Conservation (phyloP, 306 rosid species). For the Prunus padus region DNA sequence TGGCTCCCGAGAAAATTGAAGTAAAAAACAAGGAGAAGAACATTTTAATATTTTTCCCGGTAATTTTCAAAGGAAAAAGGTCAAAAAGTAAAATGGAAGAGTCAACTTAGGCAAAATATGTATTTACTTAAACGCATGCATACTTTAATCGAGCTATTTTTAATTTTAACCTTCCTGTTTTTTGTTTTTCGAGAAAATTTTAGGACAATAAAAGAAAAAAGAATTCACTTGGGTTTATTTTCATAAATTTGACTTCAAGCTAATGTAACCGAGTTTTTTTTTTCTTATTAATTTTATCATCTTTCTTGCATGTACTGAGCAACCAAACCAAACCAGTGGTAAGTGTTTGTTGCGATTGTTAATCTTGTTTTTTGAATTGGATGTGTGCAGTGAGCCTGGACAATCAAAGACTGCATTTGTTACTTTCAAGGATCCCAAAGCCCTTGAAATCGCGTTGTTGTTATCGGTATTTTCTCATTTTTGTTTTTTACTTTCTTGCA, state of each 20-base stretch:
- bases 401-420: conserved; percentile 83
- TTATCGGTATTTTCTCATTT: conserved; percentile 62
- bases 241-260: background rate
- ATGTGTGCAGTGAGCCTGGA: conserved; percentile 69
- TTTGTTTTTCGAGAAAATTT: background rate
- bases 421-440: conserved; percentile 86
- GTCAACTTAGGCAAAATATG: background rate
- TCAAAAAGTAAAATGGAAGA: background rate
- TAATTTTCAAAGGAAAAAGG: background rate
- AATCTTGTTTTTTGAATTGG: conserved; percentile 2
- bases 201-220: background rate
- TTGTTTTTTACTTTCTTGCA: conserved; percentile 23
- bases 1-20: background rate
- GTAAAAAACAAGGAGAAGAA: background rate
- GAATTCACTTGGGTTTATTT: background rate
- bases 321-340: background rate
- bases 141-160: background rate
- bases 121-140: background rate
- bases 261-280: background rate
- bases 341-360: conserved; percentile 1
- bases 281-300: background rate
- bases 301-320: background rate
- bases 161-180: too few species aligned
- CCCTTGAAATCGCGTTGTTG: conserved; percentile 83
- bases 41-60: background rate